Conservation (phyloP, 148 eudicot species). For the Mesembryanthemum crystallinum region DNA sequence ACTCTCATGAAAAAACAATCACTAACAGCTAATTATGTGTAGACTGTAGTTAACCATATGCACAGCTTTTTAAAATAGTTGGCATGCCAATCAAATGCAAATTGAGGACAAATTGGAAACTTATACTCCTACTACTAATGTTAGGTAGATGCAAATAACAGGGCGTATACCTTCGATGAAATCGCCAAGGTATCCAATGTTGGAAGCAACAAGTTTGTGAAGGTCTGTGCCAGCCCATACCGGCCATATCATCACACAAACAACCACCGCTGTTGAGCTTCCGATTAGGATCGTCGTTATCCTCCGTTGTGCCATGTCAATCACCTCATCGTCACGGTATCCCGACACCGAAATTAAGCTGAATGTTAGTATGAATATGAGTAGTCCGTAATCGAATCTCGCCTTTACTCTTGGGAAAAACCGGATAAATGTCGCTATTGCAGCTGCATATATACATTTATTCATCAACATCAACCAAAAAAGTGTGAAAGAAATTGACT, state of each 20-base stretch:
- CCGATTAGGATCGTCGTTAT: slow-evolving; percentile 57
- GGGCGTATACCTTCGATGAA: slow-evolving; percentile 47
- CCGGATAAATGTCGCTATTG: slow-evolving; percentile 39
- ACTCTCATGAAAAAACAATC: too few species aligned
- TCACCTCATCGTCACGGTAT: slow-evolving; percentile 46
- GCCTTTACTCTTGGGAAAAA: slow-evolving; percentile 60
- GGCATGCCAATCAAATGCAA: too few species aligned
- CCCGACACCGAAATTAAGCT: slow-evolving; percentile 54
- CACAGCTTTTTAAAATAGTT: too few species aligned
- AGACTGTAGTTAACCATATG: too few species aligned
- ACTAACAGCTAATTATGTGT: too few species aligned
- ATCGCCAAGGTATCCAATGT: slow-evolving; percentile 44
- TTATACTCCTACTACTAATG: too few species aligned
- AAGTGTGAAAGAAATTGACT: neutral
- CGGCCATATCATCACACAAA: slow-evolving; percentile 50
- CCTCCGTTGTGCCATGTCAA: slow-evolving; percentile 44
- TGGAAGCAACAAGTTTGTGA: slow-evolving; percentile 40
- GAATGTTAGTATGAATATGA: slow-evolving; percentile 64
- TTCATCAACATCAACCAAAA: neutral
- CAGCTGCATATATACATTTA: slow-evolving; percentile 33
- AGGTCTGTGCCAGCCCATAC: slow-evolving; percentile 84
- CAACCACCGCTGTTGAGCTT: slow-evolving; percentile 37
- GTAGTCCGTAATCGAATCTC: slow-evolving; percentile 65
- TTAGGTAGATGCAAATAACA: neutral
- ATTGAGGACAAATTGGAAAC: too few species aligned